Conservation (phyloP, 371 early-diverging fungal species). For the Thermomucor indicae-seudaticae region DNA sequence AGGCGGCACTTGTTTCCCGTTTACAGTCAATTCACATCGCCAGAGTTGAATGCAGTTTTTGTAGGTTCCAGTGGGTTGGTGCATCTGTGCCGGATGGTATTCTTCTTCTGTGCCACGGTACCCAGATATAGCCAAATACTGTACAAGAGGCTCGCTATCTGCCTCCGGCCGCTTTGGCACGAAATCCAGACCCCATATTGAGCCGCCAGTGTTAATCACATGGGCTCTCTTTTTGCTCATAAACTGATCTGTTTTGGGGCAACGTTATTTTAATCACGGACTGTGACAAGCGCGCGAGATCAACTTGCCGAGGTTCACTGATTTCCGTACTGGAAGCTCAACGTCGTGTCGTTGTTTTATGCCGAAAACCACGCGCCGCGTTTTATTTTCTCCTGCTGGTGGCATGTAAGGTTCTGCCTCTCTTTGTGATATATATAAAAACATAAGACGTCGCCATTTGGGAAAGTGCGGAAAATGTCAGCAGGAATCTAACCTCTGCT, state of each 20-base stretch:
- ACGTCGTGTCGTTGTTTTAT: too few species aligned
- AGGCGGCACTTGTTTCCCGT: slow-evolving; percentile 16
- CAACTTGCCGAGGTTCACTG: too few species aligned
- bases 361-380: too few species aligned
- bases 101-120: slow-evolving; percentile 42
- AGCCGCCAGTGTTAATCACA: slow-evolving; percentile 53
- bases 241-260: slow-evolving; percentile 17
- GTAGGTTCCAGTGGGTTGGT: slow-evolving; percentile 12
- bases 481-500: too few species aligned
- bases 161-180: slow-evolving; percentile 33
- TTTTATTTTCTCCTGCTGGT: too few species aligned
- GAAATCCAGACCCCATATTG: slow-evolving; percentile 67
- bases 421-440: too few species aligned
- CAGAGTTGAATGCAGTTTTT: slow-evolving; percentile 55
- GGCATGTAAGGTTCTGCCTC: too few species aligned
- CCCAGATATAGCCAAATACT: slow-evolving; percentile 63
- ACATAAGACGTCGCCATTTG: too few species aligned
- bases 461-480: too few species aligned
- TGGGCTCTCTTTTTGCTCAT: slow-evolving; percentile 19
- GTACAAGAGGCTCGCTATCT: slow-evolving; percentile 19
- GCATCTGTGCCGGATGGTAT: slow-evolving; percentile 33
- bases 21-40: slow-evolving; percentile 19
- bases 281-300: too few species aligned
- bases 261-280: too few species aligned
- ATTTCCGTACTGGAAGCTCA: too few species aligned